These are phyloP conservation scores for Fabrea salina DNA, from an alignment of 169 alveolate genomes.

Conservation along the genomic window DNA sequence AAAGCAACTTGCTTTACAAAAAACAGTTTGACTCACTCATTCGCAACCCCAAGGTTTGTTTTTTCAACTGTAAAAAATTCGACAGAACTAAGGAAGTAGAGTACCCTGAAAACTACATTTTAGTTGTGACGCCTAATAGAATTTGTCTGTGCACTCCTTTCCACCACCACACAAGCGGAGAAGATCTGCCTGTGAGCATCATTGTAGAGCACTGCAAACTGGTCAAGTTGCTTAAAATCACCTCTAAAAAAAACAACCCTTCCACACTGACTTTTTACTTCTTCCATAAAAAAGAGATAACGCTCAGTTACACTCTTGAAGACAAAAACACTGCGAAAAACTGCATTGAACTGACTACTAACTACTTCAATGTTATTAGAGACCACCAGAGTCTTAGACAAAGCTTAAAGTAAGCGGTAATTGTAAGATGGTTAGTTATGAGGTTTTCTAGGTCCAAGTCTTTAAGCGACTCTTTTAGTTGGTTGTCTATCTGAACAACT, in stretches of 20 bases:
- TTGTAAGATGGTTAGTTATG: too few relatives aligned
- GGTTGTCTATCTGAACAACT: too few relatives aligned
- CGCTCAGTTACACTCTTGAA: background rate
- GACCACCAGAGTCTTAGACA: too few relatives aligned
- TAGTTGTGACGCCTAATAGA: background rate
- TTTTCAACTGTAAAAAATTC: background rate
- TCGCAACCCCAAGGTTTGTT: background rate
- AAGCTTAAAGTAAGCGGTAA: too few relatives aligned
- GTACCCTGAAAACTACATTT: background rate
- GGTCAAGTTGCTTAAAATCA: background rate
- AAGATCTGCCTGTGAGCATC: background rate
- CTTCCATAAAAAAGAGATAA: background rate
- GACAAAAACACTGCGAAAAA: background rate
- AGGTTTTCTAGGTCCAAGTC: too few relatives aligned
- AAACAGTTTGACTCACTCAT: background rate
- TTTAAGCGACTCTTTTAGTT: too few relatives aligned
- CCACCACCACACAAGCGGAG: background rate
- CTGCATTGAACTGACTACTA: background rate
- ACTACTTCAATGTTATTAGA: background rate
- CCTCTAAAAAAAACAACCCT: constrained; percentile 3
- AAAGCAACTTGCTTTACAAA: background rate
- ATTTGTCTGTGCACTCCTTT: background rate
- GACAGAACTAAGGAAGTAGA: background rate
- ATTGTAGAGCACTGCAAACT: background rate
- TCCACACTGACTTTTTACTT: constrained; percentile 16